Base-by-base conservation (phyloP, 2,329 filamentous ascomycete genomes). In the Stemphylium vesicarium region DNA sequence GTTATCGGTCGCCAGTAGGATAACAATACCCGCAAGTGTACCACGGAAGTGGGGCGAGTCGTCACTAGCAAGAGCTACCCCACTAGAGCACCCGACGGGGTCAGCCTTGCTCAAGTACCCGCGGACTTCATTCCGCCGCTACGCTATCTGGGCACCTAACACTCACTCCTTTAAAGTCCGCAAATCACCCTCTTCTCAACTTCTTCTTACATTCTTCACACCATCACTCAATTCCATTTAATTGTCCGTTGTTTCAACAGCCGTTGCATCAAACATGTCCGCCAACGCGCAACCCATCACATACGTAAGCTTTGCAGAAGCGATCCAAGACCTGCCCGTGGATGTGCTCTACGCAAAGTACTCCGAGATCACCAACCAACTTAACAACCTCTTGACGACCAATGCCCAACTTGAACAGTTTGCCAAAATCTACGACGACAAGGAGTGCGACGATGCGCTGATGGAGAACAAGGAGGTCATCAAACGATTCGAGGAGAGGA, bases 391-490 rank as follows among this genome's bases (percentile, higher is more conserved):
- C 22, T 84, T 88, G 67, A 86, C 87, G 73, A 90, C 87, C 60
- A 93, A 92, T 77, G 82, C 84, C 60, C 85, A 92, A 73, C 86
- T 92, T 54, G 80, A 82, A 50, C 88, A 88, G 31, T 92, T 85
- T 65, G 65, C 66, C 9, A 57, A 67, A 3, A 55, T 65, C 4
- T 76, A 79, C 20, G 82, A 86, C 13, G 90, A 93, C 69, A 80
- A 81, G 58, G 89, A 90, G 72, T 93, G 90, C 78, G 78, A 85
- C 62, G 88, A 92, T 53, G 90, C 89, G 54, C 89, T 92, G 70
- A 73, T 77, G 52, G 89, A 93, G 76, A 92, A 92, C 75, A 82
- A 87, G 64, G 74, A 70, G 16, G 88, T 92, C 53, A 88, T 93
- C 53, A 80, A 75, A 57, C 82, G 88, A 64, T 89, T 91, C 84